Evolutionary conservation across 2,329 filamentous ascomycete species (phyloP), one percentile per base, ranked within the genome.

Genomic region (Colletotrichum sp.): DNA sequence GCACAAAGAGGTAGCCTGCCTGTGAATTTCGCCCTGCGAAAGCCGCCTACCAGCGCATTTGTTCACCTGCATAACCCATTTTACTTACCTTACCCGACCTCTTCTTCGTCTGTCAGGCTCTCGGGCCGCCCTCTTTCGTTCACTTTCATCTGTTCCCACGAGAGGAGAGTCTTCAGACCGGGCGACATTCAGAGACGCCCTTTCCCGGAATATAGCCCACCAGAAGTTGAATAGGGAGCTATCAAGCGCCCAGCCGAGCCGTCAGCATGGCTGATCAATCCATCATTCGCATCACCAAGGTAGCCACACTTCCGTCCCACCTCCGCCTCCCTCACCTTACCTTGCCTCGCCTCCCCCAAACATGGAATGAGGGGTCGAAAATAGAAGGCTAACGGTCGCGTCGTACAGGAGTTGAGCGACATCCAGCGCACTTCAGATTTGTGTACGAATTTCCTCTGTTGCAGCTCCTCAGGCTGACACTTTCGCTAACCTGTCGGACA

Each of bases 281-380:
- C 75, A 95, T 97, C 80, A 93, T 98, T 79, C 94, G 95, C 78
- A 96, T 98, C 85, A 94, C 94, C 78, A 94, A 95, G 87, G 94
- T 95, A 87, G 79, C 88, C 36, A 38, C 32, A 26, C 13, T 84
- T 73, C 30, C 26, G 56, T 75, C 78, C 72, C 61, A 68, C 73
- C 76, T 55, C 30, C 48, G 28, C 43, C 21, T 56, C 21, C 48
- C 21, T 43, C 18, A 14, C 34, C 61, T 48, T 72, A 34, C 55
- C 58, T 38, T 21, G 48, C 55, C 58, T 38, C 26, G 28, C 24
- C 30, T 58, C 21, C 13, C 36, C 58, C 48, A 26, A 61, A 21
- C 58, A 32, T 56, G 32, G 64, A 64, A 58, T 59, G 69, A 65
- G 58, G 69, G 58, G 64, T 69, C 7, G 56, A 16, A 65, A 59